Base-by-base conservation (phyloP, 306 rosid genomes). In the Begonia loranthoides region DNA sequence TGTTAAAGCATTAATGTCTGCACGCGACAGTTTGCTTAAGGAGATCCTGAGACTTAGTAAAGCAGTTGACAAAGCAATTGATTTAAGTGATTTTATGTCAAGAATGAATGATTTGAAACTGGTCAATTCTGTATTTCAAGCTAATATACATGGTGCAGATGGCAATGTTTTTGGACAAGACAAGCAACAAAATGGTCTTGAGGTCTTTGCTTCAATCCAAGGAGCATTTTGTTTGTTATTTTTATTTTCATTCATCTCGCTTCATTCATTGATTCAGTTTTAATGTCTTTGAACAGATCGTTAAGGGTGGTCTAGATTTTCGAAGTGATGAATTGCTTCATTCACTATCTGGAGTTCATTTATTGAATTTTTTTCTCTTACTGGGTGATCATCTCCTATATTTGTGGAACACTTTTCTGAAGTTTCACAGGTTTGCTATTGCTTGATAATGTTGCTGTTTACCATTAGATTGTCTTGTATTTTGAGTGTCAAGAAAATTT, bases 351-450 rank as follows among this genome's bases (percentile, higher is more conserved):
- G 69, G 61, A 59, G 69, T 54, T 72, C 78, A 78, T 57, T 52
- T 82, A n/a, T 36, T 60, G 70, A 70, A 60, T 50, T 59, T 57
- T 33, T 78, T 75, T 39, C 66, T 69, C 68, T 58, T 65, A 24
- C 49, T 84, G 63, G 97, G 97, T 24, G 82, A 89, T 64, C 93
- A 89, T 70, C 55, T 89, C 34, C 45, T 59, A 52, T 84, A 71
- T 74, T 77, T 89, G 70, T 89, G 97, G 97, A 89, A 74, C 65
- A 68, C 57, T 7, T 84, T 84, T 77, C 50, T 82, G 43, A 75
- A 73, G 51, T 79, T 84, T 58, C 97, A 84, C 59, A 82, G 97
- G 95, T 87, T 41, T 45, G 65, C 51, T 22, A 70, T 66, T 68
- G 21, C 66, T 70, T 22, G 15, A 62, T 66, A 53, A 55, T 47